Evolutionary conservation across 306 rosid genomes (phyloP).

Genomic region (Vachellia collinsii): DNA sequence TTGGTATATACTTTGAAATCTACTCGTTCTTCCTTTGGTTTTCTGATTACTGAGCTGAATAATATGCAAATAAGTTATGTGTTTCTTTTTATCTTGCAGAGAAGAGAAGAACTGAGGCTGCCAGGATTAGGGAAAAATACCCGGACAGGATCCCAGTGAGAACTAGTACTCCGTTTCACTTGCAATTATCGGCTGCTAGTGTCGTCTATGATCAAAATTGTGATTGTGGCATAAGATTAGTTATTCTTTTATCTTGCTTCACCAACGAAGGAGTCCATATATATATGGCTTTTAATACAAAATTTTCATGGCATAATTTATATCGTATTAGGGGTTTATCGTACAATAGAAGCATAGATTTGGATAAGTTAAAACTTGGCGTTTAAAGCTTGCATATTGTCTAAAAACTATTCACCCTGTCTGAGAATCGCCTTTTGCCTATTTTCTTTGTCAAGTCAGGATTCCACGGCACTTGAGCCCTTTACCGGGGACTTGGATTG

Average conservation of each 20-base stretch:
- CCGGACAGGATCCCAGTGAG: conserved; percentile 94
- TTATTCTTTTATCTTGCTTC: conserved; percentile 16
- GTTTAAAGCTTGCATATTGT: neutral
- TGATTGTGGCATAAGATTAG: neutral
- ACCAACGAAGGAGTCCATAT: neutral
- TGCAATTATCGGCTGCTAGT: conserved; percentile 10
- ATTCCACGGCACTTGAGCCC: conserved; percentile 11
- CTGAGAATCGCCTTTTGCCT: conserved; percentile 21
- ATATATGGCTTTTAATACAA: neutral
- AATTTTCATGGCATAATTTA: neutral
- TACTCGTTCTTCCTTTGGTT: conserved; percentile 29
- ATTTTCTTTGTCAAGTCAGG: conserved; percentile 9
- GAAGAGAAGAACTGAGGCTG: conserved; percentile 91
- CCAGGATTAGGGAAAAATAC: conserved; percentile 90
- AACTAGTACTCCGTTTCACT: conserved; percentile 8
- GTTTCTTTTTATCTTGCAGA: conserved; percentile 51
- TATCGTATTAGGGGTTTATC: neutral
- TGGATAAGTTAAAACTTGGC: neutral
- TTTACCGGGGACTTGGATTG: neutral
- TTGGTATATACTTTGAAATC: conserved; percentile 52
- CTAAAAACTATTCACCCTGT: neutral
- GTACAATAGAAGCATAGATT: neutral
- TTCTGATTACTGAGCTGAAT: conserved; percentile 16
- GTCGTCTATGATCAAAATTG: conserved; percentile 24
- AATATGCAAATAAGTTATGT: conserved; percentile 16